Conservation (phyloP, 371 early-diverging fungal species). For the Apophysomyces sp. region DNA sequence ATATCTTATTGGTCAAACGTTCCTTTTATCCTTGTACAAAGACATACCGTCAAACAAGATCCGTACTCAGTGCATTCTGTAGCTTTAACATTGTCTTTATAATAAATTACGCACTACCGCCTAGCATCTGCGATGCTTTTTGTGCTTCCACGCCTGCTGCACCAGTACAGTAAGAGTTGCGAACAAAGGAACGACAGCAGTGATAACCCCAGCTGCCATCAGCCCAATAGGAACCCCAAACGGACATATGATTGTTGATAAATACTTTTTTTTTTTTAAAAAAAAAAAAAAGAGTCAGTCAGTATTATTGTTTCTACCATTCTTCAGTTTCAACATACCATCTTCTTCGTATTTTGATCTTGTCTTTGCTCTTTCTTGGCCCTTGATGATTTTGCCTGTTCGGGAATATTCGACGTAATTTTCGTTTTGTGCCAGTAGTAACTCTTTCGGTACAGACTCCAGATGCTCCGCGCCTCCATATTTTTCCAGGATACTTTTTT, state of each 20-base stretch:
- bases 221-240: conserved; percentile 97
- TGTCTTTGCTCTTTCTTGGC: conserved; percentile 74
- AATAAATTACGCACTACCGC: background rate
- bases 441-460: conserved; percentile 83
- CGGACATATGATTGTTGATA: conserved; percentile 80
- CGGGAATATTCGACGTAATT: conserved; percentile 96
- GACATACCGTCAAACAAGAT: background rate
- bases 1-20: too few species aligned
- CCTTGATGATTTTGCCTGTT: conserved; percentile 86
- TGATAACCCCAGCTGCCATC: conserved; percentile 96
- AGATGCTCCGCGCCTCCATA: conserved; percentile 97
- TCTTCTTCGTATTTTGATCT: conserved; percentile 93
- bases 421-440: conserved; percentile 87
- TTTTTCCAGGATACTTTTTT: conserved; percentile 78
- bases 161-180: conserved; percentile 85
- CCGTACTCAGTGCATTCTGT: too few species aligned
- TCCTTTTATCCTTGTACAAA: too few species aligned
- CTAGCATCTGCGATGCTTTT: conserved; percentile 28
- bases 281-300: conserved; percentile 10
- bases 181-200: conserved; percentile 82
- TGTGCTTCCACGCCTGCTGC: conserved; percentile 76
- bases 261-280: conserved; percentile 41
- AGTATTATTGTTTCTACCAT: background rate
- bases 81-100: too few species aligned
- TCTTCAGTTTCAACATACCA: conserved; percentile 46